Conservation (phyloP, 345 rosid species). For the Theobroma cacao region DNA sequence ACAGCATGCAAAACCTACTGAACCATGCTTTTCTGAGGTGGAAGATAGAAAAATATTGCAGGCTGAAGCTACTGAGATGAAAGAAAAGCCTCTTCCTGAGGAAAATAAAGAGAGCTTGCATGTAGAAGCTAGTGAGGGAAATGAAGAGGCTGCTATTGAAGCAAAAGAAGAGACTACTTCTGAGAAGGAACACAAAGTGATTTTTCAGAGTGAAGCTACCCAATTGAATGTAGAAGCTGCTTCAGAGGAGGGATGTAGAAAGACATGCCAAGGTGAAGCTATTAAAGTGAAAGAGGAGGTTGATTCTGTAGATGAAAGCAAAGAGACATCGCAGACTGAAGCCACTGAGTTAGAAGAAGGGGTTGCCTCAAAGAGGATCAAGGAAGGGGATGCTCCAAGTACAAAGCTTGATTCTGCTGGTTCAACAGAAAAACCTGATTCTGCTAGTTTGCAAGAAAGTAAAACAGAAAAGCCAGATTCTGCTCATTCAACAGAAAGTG, state of each 20-base stretch:
- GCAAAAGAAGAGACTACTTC: slow-evolving; percentile 16
- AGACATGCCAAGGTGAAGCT: slow-evolving; percentile 3
- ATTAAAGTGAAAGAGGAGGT: slow-evolving; percentile 13
- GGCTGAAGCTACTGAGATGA: background rate
- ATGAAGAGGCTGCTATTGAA: slow-evolving; percentile 8
- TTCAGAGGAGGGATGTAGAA: slow-evolving; percentile 26
- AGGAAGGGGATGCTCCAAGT: slow-evolving; percentile 8
- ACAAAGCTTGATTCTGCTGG: background rate
- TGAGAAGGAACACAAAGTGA: slow-evolving; percentile 35
- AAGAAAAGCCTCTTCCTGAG: background rate
- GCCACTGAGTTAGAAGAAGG: slow-evolving; percentile 20
- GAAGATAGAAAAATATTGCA: background rate
- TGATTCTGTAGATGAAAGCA: slow-evolving; percentile 25
- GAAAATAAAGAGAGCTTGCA: slow-evolving; percentile 33
- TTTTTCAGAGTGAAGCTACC: slow-evolving; percentile 30
- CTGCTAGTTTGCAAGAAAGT: slow-evolving; percentile 26
- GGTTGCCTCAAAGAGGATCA: slow-evolving; percentile 22
- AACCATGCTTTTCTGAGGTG: slow-evolving; percentile 7
- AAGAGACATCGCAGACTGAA: slow-evolving; percentile 24
- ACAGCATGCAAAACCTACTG: slow-evolving; percentile 31
- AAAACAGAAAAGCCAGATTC: slow-evolving; percentile 20
- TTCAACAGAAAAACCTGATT: slow-evolving; percentile 11
- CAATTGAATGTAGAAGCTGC: slow-evolving; percentile 21
- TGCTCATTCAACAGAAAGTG: slow-evolving; percentile 25
- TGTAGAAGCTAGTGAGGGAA: slow-evolving; percentile 25